Evolutionary conservation across 1,139 yeast species (phyloP).

Genomic region (Suhomyces wounanorum): DNA sequence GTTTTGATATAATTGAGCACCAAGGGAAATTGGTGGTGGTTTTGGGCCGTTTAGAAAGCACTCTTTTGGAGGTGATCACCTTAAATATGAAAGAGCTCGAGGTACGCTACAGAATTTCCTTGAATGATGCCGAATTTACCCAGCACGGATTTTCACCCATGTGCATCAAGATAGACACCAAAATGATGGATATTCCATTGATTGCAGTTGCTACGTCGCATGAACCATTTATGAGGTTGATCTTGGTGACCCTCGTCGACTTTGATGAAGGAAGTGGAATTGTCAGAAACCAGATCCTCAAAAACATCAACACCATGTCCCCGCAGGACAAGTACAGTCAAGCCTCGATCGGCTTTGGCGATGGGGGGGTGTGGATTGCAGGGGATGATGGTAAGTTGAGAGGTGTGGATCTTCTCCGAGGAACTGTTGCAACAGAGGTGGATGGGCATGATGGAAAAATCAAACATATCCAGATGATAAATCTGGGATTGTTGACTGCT

Average conservation of each 20-base stretch:
- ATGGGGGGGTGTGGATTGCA: slow-evolving; percentile 53
- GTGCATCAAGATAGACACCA: slow-evolving; percentile 36
- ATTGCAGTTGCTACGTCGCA: slow-evolving; percentile 71
- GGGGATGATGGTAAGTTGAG: slow-evolving; percentile 71
- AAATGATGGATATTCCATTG: slow-evolving; percentile 23
- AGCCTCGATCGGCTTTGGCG: slow-evolving; percentile 49
- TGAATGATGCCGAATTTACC: slow-evolving; percentile 77
- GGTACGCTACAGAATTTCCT: slow-evolving; percentile 51
- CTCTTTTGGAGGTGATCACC: slow-evolving; percentile 52
- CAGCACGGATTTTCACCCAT: slow-evolving; percentile 66
- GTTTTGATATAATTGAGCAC: slow-evolving; percentile 40
- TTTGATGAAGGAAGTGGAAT: slow-evolving; percentile 17
- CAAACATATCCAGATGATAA: slow-evolving; percentile 31
- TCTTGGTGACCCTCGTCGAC: slow-evolving; percentile 49
- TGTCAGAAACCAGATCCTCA: slow-evolving; percentile 48
- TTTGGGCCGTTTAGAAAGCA: slow-evolving; percentile 62
- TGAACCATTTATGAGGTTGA: slow-evolving; percentile 70
- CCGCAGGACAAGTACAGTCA: slow-evolving; percentile 74
- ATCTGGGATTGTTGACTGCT: not conserved
- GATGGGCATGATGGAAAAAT: slow-evolving; percentile 48
- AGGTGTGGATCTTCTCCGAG: slow-evolving; percentile 50
- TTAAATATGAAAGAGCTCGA: slow-evolving; percentile 11
- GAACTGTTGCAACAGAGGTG: slow-evolving; percentile 28
- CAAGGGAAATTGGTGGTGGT: slow-evolving; percentile 40
- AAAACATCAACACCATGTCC: slow-evolving; percentile 59